phyloP scores from a whole-genome alignment of 768 basidiomycete species.

The Ramaria rubella region DNA sequence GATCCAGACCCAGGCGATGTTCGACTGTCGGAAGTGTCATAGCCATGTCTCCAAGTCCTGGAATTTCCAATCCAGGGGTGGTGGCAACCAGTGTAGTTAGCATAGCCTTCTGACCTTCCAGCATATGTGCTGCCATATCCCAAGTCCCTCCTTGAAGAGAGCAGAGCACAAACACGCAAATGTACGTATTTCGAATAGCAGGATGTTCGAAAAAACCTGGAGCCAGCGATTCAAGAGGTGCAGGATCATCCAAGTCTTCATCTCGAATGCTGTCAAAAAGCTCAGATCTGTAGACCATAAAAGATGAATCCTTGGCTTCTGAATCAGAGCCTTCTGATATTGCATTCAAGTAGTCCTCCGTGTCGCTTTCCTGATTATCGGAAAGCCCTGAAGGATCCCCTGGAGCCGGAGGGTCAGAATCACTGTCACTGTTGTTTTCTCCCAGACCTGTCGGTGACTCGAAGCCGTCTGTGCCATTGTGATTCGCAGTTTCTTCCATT shows the following conservation, averaged over 20 bases:
- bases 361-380: not conserved
- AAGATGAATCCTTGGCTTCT: not conserved
- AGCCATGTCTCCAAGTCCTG: constrained; percentile 17
- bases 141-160: constrained; percentile 18
- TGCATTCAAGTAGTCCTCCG: not conserved
- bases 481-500: not conserved
- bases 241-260: not conserved
- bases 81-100: not conserved
- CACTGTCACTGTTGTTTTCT: not conserved
- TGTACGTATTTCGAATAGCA: constrained; percentile 18
- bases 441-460: too few relatives aligned
- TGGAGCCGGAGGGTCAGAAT: not conserved
- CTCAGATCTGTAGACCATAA: not conserved
- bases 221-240: not conserved
- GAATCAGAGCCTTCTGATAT: not conserved
- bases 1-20: constrained; percentile 17
- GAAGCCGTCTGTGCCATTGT: not conserved
- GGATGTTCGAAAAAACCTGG: constrained; percentile 23
- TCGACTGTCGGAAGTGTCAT: constrained; percentile 18
- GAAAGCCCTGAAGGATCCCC: not conserved
- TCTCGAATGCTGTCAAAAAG: not conserved
- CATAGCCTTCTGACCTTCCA: constrained; percentile 3
- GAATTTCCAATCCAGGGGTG: not conserved
- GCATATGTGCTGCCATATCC: not conserved
- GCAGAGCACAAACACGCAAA: constrained; percentile 16